phyloP scores from a whole-genome alignment of 169 alveolate species.

The Plasmodium ovale region DNA sequence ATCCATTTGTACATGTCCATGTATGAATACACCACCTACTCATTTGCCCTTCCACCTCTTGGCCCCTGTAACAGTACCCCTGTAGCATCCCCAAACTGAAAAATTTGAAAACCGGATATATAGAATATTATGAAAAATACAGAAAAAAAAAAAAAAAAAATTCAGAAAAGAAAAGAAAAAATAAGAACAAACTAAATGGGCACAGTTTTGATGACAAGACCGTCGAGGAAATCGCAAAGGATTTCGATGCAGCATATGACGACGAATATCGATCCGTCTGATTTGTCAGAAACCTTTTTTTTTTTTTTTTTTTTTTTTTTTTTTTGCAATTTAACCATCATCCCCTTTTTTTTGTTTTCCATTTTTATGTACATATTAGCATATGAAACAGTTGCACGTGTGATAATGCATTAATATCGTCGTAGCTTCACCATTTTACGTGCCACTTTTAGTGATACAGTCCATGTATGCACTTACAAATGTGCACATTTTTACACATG shows the following conservation, averaged over 20 bases:
- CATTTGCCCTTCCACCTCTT: neutral
- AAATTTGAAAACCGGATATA: constrained; percentile 70
- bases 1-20: neutral
- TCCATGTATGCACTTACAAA: too few species aligned
- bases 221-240: constrained; percentile 15
- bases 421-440: too few species aligned
- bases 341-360: neutral
- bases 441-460: too few species aligned
- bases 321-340: constrained; percentile 1
- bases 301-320: constrained; percentile 22
- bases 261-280: constrained; percentile 76
- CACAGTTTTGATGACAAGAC: constrained; percentile 30
- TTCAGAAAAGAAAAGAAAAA: constrained; percentile 9
- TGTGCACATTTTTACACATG: too few species aligned
- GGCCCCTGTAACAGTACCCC: constrained; percentile 47
- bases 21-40: neutral
- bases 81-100: constrained; percentile 71
- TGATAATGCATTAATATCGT: too few species aligned
- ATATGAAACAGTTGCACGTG: too few species aligned
- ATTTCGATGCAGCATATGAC: constrained; percentile 45
- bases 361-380: neutral
- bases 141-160: constrained; percentile 45
- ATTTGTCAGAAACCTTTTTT: neutral
- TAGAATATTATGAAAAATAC: constrained; percentile 68
- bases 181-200: constrained; percentile 29